Conservation (phyloP, 371 early-diverging fungal genomes). For the Saksenaea oblongispora region DNA sequence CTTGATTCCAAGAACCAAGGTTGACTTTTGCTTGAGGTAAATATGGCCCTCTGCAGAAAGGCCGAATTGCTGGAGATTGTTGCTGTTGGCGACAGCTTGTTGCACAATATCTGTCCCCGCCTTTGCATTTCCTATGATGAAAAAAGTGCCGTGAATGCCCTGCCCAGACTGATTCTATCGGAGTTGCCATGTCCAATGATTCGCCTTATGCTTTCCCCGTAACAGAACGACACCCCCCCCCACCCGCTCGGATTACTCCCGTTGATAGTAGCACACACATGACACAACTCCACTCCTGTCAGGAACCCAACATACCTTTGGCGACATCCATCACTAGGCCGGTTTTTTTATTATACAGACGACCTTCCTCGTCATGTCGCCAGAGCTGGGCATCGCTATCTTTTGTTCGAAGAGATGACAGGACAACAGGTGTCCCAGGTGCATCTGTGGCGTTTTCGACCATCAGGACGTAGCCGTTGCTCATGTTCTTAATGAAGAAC, state of each 20-base stretch:
- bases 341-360: slow-evolving; percentile 56
- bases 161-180: neutral
- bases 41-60: slow-evolving; percentile 45
- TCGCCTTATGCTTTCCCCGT: slow-evolving; percentile 8
- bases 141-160: slow-evolving; percentile 1
- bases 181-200: neutral
- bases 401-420: slow-evolving; percentile 38
- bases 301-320: slow-evolving; percentile 41
- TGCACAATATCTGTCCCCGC: slow-evolving; percentile 55
- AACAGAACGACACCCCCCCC: neutral
- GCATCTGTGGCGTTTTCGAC: slow-evolving; percentile 35
- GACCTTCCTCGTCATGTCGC: slow-evolving; percentile 56
- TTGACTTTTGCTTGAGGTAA: slow-evolving; percentile 41
- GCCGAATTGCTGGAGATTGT: slow-evolving; percentile 34
- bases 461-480: slow-evolving; percentile 53
- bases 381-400: slow-evolving; percentile 51
- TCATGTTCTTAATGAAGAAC: slow-evolving; percentile 64
- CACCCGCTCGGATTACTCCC: neutral
- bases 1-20: slow-evolving; percentile 55
- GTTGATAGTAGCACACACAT: neutral
- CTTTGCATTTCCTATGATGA: slow-evolving; percentile 38
- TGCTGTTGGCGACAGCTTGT: slow-evolving; percentile 35
- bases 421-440: slow-evolving; percentile 32
- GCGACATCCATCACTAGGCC: slow-evolving; percentile 59
- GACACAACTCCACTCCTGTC: neutral